Conservation (phyloP, 2,329 filamentous ascomycete genomes). For the Sporothrix curviconia region DNA sequence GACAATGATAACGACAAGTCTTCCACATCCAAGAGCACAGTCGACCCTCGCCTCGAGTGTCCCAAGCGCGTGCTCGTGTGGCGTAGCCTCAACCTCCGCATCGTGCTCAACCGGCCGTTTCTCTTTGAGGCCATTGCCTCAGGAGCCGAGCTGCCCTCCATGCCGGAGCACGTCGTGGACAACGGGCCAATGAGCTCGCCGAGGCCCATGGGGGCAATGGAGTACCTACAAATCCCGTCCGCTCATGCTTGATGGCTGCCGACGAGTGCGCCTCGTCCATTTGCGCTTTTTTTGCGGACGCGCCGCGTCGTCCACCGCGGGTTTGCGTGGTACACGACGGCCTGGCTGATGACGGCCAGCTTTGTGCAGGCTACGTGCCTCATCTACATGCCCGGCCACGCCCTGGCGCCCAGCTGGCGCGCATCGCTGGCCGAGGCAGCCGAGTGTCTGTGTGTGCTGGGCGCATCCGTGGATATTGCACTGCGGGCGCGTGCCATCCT, state of each 20-base stretch:
- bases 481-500: not conserved
- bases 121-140: conserved; percentile 1
- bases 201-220: too few species aligned
- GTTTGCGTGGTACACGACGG: not conserved
- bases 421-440: not conserved
- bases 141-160: not conserved
- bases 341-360: conserved; percentile 1
- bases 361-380: conserved; percentile 3
- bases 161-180: not conserved
- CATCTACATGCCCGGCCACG: conserved; percentile 1
- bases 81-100: not conserved
- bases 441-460: not conserved
- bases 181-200: too few species aligned
- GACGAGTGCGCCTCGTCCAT: not conserved
- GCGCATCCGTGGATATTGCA: not conserved
- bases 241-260: not conserved
- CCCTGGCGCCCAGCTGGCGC: not conserved
- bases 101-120: conserved; percentile 1
- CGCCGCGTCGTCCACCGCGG: not conserved
- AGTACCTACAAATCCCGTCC: not conserved
- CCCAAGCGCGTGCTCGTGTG: conserved; percentile 1
- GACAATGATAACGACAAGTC: too few species aligned
- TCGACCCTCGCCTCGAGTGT: not conserved
- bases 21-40: too few species aligned
- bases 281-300: not conserved